A percentile compares a stretch with the other conserved stretches of the same genome.
phyloP scores from a whole-genome alignment of 2,329 filamentous ascomycete genomes.

The Hypoxylon sp. region DNA sequence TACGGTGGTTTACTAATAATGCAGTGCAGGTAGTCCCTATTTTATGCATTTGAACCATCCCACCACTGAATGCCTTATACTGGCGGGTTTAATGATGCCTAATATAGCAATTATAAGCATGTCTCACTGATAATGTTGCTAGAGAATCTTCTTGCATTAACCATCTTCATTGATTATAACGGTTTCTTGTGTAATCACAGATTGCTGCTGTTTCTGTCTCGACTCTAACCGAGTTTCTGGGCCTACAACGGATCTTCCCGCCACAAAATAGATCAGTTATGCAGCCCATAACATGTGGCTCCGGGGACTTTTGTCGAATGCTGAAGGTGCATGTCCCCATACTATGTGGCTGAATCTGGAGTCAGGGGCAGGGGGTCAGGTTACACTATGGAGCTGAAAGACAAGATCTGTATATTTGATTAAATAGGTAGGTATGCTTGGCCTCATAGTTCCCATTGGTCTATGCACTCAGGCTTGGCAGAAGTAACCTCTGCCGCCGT shows the following conservation, averaged over 20 bases:
- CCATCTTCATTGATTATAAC: constrained; percentile 2
- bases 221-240: constrained; percentile 8
- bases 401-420: constrained; percentile 9
- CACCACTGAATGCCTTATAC: background rate
- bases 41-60: constrained; percentile 23
- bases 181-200: constrained; percentile 15
- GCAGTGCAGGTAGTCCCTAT: constrained; percentile 30
- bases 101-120: constrained; percentile 3
- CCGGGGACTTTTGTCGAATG: constrained; percentile 24
- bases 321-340: constrained; percentile 24
- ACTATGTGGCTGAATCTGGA: constrained; percentile 37
- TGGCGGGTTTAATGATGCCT: background rate
- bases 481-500: constrained; percentile 18
- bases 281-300: constrained; percentile 12
- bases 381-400: constrained; percentile 38
- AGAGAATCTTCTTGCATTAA: constrained; percentile 3
- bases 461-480: background rate
- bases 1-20: constrained; percentile 15
- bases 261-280: constrained; percentile 23
- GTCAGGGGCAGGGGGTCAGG: background rate
- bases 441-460: background rate
- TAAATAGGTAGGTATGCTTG: constrained; percentile 26
- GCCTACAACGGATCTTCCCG: constrained; percentile 34
- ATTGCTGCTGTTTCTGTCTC: constrained; percentile 26
- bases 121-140: constrained; percentile 20